Evolutionary conservation across 257 asterid genomes (phyloP), one percentile per base, ranked within the genome.

Genomic region (Catharanthus roseus): DNA sequence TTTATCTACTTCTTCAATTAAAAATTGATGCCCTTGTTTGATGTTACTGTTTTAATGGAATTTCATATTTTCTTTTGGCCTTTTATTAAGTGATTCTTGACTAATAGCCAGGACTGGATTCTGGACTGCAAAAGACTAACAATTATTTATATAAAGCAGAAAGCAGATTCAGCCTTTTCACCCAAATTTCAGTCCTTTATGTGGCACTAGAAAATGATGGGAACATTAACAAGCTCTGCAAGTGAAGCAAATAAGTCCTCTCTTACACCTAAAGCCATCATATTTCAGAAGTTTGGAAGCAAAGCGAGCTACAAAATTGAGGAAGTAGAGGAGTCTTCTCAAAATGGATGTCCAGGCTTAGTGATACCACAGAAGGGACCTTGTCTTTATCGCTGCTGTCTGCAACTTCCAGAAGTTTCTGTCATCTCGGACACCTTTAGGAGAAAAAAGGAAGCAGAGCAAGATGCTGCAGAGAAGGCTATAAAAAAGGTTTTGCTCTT

Each of bases 401-500:
- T 93, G 73, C 80, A 84, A 69, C 96, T 93, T 72, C 96, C 95
- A 15, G 97, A 90, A 62, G 65, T 83, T 69, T 80, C 86, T 65
- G 82, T 93, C 67, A 79, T 86, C 60, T 93, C 99, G 26, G 99
- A 76, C 38, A 72, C 77, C 65, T 91, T 60, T 77, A 85, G 64
- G 73, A 86, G 73, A 78, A 93, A 93, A 81, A 93, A 88, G 72
- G 97, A 91, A 7, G 99, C 99, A 11, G 99, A 93, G 75, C 96
- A 91, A 80, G 88, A 95, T 1, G 99, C 99, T 72, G 96, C 99
- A 4, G 90, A 87, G 82, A 86, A 79, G 86, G 99, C 99, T 73
- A 74, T 93, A 54, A 85, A 84, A 81, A 86, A 88, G 97, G 99
- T 93, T 71, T 75, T 55, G 8, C 77, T 33, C 28, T 73, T 36